phyloP scores from a whole-genome alignment of 768 basidiomycete species.

The Mycena filopes region DNA sequence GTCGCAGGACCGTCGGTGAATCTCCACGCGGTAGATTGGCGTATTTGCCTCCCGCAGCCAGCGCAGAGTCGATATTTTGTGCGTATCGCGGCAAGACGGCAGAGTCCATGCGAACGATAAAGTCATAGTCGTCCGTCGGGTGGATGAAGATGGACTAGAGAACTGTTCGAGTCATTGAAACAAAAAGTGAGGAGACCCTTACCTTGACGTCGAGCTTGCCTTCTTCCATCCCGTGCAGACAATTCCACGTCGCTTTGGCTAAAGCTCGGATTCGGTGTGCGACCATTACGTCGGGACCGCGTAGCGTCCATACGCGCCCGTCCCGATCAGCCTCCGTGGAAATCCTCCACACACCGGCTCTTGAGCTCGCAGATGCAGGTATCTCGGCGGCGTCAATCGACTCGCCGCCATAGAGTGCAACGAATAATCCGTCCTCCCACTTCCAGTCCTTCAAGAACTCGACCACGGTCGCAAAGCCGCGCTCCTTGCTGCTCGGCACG shows the following conservation, averaged over 20 bases:
- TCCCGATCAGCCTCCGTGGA: conserved; percentile 79
- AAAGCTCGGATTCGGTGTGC: conserved; percentile 79
- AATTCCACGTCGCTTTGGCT: conserved; percentile 78
- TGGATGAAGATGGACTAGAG: conserved; percentile 85
- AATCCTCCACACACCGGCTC: conserved; percentile 76
- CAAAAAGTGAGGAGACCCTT: conserved; percentile 27
- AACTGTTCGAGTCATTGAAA: neutral
- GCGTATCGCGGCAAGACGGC: conserved; percentile 73
- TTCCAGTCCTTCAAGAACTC: conserved; percentile 84
- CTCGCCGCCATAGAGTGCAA: conserved; percentile 73
- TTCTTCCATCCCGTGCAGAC: conserved; percentile 61
- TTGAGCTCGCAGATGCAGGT: conserved; percentile 38
- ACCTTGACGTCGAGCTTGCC: conserved; percentile 72
- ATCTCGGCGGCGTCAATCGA: conserved; percentile 38
- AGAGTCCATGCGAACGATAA: conserved; percentile 81
- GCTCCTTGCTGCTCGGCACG: conserved; percentile 80
- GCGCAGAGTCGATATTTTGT: conserved; percentile 68
- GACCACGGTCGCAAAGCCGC: conserved; percentile 81
- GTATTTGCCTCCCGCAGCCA: conserved; percentile 56
- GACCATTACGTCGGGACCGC: conserved; percentile 74
- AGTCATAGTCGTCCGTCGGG: conserved; percentile 86
- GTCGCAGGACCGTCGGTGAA: conserved; percentile 47
- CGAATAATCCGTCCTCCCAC: conserved; percentile 78
- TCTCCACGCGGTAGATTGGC: conserved; percentile 53
- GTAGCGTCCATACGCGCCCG: conserved; percentile 82